phyloP scores from a whole-genome alignment of 2,329 filamentous ascomycete species.

The Bimuria novae-zelandiae region DNA sequence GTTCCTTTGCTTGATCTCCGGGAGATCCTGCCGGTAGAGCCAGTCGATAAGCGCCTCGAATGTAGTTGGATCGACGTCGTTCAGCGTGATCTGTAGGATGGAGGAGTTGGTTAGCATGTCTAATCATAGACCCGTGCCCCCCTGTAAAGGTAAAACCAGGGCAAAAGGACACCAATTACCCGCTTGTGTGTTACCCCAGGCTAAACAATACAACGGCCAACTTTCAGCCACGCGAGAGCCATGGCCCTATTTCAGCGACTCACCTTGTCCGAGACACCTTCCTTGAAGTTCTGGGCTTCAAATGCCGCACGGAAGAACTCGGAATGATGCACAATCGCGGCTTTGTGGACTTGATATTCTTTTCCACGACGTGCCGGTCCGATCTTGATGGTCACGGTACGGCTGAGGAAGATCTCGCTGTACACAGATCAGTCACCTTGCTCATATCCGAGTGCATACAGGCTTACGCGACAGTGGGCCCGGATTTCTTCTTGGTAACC shows the following conservation, averaged over 20 bases:
- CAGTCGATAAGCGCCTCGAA: slow-evolving; percentile 16
- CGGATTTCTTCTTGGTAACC: neutral
- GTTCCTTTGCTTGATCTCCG: neutral
- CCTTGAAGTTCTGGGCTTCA: slow-evolving; percentile 6
- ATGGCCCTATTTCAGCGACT: no score
- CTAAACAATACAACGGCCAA: no score
- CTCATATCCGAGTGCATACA: neutral
- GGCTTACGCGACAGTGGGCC: neutral
- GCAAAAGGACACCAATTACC: no score
- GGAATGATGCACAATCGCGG: slow-evolving; percentile 14
- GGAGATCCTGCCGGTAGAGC: slow-evolving; percentile 13
- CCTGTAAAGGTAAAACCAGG: no score
- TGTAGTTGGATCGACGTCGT: neutral
- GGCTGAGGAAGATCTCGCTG: neutral
- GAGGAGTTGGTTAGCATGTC: no score
- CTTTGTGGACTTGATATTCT: slow-evolving; percentile 12
- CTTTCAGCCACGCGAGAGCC: no score
- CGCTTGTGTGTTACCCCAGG: no score
- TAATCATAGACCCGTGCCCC: no score
- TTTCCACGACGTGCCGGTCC: slow-evolving; percentile 6
- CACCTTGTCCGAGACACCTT: slow-evolving; percentile 10
- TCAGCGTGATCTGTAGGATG: neutral
- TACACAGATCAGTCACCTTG: neutral
- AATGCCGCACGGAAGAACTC: slow-evolving; percentile 18
- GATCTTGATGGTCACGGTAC: slow-evolving; percentile 13